Conservation (phyloP, 164 flowering plant genomes). For the Berberis thunbergii region DNA sequence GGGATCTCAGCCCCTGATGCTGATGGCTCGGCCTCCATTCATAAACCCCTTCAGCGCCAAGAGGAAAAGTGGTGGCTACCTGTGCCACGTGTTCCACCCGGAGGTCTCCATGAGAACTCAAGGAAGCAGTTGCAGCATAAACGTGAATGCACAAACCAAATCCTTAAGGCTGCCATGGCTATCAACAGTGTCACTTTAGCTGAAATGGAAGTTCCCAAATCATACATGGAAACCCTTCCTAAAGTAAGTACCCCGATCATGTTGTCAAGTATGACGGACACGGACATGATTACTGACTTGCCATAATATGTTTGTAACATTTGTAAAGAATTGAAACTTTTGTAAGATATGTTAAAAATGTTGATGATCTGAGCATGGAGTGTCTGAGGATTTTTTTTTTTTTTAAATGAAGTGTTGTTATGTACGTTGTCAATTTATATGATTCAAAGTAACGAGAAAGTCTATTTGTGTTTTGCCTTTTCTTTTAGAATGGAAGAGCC, state of each 20-base stretch:
- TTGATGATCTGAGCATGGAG: too few relatives aligned
- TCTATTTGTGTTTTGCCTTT: too few relatives aligned
- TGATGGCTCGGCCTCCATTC: constrained; percentile 61
- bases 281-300: too few relatives aligned
- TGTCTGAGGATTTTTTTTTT: too few relatives aligned
- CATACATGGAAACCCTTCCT: constrained; percentile 80
- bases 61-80: constrained; percentile 99
- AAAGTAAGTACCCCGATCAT: constrained; percentile 37
- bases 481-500: constrained; percentile 74
- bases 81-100: constrained; percentile 77
- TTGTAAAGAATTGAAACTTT: too few relatives aligned
- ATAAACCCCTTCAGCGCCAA: constrained; percentile 58
- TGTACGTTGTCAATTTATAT: too few relatives aligned
- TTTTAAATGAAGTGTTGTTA: too few relatives aligned
- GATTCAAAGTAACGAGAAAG: too few relatives aligned
- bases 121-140: constrained; percentile 65
- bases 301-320: too few relatives aligned
- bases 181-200: constrained; percentile 68
- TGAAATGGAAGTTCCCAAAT: constrained; percentile 93
- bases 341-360: too few relatives aligned
- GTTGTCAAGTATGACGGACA: too few relatives aligned
- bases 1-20: constrained; percentile 59
- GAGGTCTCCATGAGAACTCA: constrained; percentile 58
- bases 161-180: constrained; percentile 85
- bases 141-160: constrained; percentile 81